Conservation (phyloP, 352 stramenopile genomes). For the Phytophthora quininea region DNA sequence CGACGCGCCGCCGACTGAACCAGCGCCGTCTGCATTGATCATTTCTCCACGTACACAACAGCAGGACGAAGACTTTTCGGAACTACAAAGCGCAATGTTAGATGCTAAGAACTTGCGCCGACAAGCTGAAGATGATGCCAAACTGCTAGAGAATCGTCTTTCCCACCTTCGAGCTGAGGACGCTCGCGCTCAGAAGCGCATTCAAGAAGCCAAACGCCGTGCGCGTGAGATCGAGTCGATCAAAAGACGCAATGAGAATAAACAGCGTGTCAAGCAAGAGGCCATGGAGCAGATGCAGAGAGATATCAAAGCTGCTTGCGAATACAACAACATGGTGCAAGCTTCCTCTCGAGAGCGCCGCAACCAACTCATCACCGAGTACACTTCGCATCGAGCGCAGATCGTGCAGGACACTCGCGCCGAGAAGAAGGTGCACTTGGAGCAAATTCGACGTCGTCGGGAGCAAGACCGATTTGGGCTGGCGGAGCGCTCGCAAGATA, state of each 20-base stretch:
- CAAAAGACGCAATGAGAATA: conserved; percentile 65
- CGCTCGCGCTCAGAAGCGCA: conserved; percentile 56
- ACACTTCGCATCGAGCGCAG: conserved; percentile 51
- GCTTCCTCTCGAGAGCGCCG: conserved; percentile 45
- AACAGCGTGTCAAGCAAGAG: conserved; percentile 56
- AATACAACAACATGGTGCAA: conserved; percentile 60
- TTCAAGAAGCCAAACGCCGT: conserved; percentile 71
- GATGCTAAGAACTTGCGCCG: conserved; percentile 50
- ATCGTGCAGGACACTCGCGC: conserved; percentile 59
- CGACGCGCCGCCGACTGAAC: conserved; percentile 6
- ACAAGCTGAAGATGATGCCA: conserved; percentile 55
- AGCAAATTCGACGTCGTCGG: conserved; percentile 48
- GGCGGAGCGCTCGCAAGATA: conserved; percentile 54
- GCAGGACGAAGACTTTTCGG: conserved; percentile 38
- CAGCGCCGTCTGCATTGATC: background rate
- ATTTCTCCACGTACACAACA: conserved; percentile 22
- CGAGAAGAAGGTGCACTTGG: conserved; percentile 50
- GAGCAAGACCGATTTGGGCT: conserved; percentile 47
- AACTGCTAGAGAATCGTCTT: conserved; percentile 69
- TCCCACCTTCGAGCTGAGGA: conserved; percentile 68
- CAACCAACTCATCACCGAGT: conserved; percentile 47
- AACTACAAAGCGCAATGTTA: conserved; percentile 60
- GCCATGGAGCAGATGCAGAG: conserved; percentile 55
- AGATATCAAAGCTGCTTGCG: conserved; percentile 55
- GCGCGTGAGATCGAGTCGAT: conserved; percentile 62